Evolutionary conservation across 2,329 filamentous ascomycete species (phyloP).

Genomic region (Sclerotinia nivalis): DNA sequence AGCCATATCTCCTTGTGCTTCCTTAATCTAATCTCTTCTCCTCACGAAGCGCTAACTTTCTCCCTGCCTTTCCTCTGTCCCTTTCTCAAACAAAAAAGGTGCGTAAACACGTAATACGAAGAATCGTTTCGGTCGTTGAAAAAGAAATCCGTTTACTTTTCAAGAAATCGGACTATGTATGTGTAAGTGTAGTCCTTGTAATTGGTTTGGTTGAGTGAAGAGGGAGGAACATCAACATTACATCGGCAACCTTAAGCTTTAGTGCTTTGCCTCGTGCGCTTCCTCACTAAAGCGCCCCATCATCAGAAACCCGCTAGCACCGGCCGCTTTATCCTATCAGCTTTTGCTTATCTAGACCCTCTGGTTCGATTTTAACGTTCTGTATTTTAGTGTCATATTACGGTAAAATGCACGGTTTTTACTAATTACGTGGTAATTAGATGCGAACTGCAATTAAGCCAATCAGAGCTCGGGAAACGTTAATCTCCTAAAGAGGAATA

Average conservation of each 20-base stretch:
- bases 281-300: constrained; percentile 5
- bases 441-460: too few species aligned
- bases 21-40: constrained; percentile 13
- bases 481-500: too few species aligned
- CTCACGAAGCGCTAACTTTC: constrained; percentile 14
- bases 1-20: constrained; percentile 20
- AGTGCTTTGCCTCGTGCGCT: constrained; percentile 17
- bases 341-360: constrained; percentile 14
- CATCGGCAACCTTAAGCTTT: constrained; percentile 23
- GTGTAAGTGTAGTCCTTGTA: constrained; percentile 8
- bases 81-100: neutral
- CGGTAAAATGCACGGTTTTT: too few species aligned
- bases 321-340: constrained; percentile 29
- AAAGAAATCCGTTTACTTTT: too few species aligned
- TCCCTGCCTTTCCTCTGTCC: constrained; percentile 8
- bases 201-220: constrained; percentile 13
- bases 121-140: neutral
- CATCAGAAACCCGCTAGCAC: constrained; percentile 23
- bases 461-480: too few species aligned
- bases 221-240: constrained; percentile 20
- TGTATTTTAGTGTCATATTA: too few species aligned
- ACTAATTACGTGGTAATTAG: too few species aligned
- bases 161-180: neutral
- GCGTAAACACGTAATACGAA: neutral
- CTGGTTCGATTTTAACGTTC: too few species aligned